phyloP scores from a whole-genome alignment of 1,284 basidiomycete species.

The Mycosarcoma maydis region DNA sequence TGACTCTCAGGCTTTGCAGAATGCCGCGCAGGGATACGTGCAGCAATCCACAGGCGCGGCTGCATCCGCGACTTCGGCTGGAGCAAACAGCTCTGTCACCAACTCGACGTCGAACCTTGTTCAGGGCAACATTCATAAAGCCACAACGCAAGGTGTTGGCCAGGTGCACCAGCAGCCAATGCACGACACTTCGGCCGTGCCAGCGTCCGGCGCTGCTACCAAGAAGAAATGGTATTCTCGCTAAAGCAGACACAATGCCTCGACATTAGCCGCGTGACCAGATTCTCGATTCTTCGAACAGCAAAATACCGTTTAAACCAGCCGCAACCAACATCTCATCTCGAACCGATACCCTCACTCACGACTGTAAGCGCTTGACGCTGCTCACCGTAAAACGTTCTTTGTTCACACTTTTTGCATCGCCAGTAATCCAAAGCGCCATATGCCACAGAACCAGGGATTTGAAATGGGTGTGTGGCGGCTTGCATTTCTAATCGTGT shows the following conservation, averaged over 20 bases:
- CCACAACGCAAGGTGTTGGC: background rate
- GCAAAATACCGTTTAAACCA: background rate
- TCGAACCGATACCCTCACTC: constrained; percentile 10
- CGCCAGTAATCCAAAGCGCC: background rate
- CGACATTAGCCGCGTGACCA: background rate
- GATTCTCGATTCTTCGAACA: background rate
- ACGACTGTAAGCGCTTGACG: too few species aligned
- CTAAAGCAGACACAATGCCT: too few species aligned
- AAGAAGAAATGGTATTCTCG: constrained; percentile 26
- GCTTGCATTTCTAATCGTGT: too few species aligned
- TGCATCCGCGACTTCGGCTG: background rate
- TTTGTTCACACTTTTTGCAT: too few species aligned
- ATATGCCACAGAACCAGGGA: too few species aligned
- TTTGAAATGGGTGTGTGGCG: too few species aligned
- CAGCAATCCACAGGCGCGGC: constrained; percentile 7
- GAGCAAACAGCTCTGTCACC: constrained; percentile 7
- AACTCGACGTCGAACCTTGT: constrained; percentile 28
- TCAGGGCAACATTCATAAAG: constrained; percentile 12
- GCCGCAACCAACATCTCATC: background rate
- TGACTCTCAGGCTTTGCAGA: constrained; percentile 25
- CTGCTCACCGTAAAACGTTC: too few species aligned
- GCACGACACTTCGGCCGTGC: constrained; percentile 11
- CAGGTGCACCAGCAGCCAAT: constrained; percentile 19
- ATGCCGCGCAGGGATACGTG: constrained; percentile 16
- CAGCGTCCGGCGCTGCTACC: constrained; percentile 8